These are phyloP conservation scores for Boletellus deceptivus DNA, from an alignment of 1,284 basidiomycete genomes.

Conservation along the genomic window DNA sequence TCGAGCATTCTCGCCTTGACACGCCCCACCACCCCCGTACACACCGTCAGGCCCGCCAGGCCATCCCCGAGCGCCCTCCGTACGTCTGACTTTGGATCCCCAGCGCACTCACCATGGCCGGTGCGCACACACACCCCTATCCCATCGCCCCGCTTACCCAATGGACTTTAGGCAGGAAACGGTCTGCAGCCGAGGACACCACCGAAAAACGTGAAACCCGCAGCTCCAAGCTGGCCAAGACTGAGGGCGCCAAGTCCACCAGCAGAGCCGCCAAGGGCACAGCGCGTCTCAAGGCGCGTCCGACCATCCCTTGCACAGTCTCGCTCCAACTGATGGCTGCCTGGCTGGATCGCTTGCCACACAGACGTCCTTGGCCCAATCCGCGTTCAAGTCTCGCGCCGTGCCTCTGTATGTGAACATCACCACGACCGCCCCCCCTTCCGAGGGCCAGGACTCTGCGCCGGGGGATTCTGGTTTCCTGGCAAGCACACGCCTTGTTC, in stretches of 20 bases:
- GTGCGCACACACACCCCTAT: conserved; percentile 29
- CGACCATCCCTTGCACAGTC: not conserved
- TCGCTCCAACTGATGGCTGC: not conserved
- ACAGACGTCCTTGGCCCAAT: conserved; percentile 46
- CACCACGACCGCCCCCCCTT: conserved; percentile 61
- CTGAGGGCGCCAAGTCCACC: conserved; percentile 30
- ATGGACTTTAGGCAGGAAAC: conserved; percentile 42
- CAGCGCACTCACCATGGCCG: conserved; percentile 25
- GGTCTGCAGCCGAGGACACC: conserved; percentile 43
- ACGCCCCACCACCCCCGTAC: conserved; percentile 9
- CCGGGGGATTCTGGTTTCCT: conserved; percentile 60
- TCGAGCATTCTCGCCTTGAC: conserved; percentile 21
- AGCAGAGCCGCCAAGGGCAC: conserved; percentile 39
- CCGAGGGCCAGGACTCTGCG: conserved; percentile 39
- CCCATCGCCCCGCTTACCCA: conserved; percentile 1
- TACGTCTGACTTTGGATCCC: not conserved
- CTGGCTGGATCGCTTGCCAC: not conserved
- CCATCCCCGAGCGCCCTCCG: not conserved
- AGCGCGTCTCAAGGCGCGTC: conserved; percentile 35
- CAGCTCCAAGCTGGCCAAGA: conserved; percentile 50
- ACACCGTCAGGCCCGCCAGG: conserved; percentile 3
- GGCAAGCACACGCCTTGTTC: conserved; percentile 53
- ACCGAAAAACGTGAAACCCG: conserved; percentile 40
- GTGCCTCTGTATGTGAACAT: conserved; percentile 65
- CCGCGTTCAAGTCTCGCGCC: conserved; percentile 62